Evolutionary conservation across 257 asterid species (phyloP).

Genomic region (Striga asiatica): DNA sequence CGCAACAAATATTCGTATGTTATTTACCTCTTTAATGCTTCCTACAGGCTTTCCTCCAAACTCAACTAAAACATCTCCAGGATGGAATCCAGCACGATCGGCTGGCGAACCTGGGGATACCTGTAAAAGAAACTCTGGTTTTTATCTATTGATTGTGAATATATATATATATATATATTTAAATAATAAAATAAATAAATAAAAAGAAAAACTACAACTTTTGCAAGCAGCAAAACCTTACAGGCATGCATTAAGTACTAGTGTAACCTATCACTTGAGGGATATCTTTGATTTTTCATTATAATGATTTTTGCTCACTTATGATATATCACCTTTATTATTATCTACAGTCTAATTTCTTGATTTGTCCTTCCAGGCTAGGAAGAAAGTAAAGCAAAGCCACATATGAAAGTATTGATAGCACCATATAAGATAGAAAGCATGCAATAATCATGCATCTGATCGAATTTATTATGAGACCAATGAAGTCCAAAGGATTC

Average conservation of each 20-base stretch:
- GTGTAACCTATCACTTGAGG: too few relatives aligned
- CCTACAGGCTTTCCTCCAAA: slow-evolving; percentile 60
- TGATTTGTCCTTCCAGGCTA: too few relatives aligned
- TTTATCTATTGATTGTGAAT: background rate
- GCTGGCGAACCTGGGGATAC: slow-evolving; percentile 89
- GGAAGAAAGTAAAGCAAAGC: too few relatives aligned
- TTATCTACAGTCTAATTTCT: background rate
- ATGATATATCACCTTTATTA: background rate
- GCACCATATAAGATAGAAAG: too few relatives aligned
- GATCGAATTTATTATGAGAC: too few relatives aligned
- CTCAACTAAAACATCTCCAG: slow-evolving; percentile 70
- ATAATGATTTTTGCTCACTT: background rate
- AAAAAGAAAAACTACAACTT: background rate
- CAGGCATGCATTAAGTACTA: too few relatives aligned
- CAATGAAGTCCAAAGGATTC: too few relatives aligned
- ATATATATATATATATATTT: too few relatives aligned
- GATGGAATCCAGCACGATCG: slow-evolving; percentile 79
- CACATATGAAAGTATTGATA: too few relatives aligned
- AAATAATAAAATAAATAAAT: background rate
- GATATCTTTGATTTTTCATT: background rate
- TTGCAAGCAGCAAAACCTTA: background rate
- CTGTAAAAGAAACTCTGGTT: slow-evolving; percentile 16
- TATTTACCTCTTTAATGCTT: slow-evolving; percentile 74
- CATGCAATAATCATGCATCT: too few relatives aligned
- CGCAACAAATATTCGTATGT: too few relatives aligned